These are phyloP conservation scores for Fusarium sp. DNA, from an alignment of 2,329 filamentous ascomycete species.

Conservation along the genomic window DNA sequence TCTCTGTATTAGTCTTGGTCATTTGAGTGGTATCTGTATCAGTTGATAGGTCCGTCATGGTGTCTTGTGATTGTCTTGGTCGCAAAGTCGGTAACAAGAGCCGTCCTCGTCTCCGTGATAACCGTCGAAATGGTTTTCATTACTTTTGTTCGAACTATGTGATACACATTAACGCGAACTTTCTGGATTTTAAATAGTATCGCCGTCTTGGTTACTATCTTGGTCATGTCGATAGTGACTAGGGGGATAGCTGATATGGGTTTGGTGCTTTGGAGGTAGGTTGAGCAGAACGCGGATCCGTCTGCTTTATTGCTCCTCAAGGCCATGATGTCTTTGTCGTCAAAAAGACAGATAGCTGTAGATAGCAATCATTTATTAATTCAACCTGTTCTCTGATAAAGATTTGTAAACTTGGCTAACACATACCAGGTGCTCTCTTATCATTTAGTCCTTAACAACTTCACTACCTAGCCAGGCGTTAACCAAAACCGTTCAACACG, in stretches of 20 bases:
- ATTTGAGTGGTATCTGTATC: background rate
- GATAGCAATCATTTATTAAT: background rate
- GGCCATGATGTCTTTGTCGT: background rate
- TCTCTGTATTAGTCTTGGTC: accelerated
- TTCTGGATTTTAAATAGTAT: accelerated
- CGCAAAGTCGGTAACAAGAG: background rate
- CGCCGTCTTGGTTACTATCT: background rate
- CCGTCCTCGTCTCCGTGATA: background rate
- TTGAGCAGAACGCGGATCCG: background rate
- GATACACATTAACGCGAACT: background rate
- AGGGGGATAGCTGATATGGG: background rate
- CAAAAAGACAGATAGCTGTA: background rate
- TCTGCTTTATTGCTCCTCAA: background rate
- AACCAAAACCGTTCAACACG: background rate
- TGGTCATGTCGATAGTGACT: background rate
- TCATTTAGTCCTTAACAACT: background rate
- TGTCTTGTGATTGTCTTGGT: background rate
- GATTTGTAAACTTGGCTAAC: background rate
- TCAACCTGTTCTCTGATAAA: accelerated
- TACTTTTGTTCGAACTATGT: background rate
- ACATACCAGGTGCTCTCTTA: background rate
- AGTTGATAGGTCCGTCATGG: background rate
- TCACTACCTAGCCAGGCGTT: background rate
- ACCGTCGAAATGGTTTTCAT: background rate
- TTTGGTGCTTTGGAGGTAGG: background rate